Conservation (phyloP, 257 asterid species). For the Ilex asprella region DNA sequence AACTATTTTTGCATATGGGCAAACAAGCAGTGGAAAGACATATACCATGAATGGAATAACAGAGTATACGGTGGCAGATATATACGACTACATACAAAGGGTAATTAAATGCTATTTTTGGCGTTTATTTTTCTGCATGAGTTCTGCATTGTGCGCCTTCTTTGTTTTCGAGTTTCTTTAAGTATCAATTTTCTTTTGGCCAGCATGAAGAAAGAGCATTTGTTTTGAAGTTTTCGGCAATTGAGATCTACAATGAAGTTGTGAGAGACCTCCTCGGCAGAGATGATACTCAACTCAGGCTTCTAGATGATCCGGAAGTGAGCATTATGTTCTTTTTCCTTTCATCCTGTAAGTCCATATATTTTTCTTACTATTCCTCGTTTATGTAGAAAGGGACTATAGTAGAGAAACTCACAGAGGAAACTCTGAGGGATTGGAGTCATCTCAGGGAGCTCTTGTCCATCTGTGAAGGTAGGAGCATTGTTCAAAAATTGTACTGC, state of each 20-base stretch:
- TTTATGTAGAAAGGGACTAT: slow-evolving; percentile 74
- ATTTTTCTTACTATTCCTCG: slow-evolving; percentile 18
- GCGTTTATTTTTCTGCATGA: slow-evolving; percentile 1
- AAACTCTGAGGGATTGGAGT: slow-evolving; percentile 81
- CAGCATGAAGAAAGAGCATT: slow-evolving; percentile 97
- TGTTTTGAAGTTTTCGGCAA: slow-evolving; percentile 85
- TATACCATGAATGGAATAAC: slow-evolving; percentile 98
- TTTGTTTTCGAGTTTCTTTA: not conserved
- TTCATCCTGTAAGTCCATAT: slow-evolving; percentile 11
- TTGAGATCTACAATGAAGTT: slow-evolving; percentile 96
- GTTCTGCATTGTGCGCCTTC: not conserved
- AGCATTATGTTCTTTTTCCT: slow-evolving; percentile 21
- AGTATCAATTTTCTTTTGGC: slow-evolving; percentile 1
- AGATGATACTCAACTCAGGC: slow-evolving; percentile 70
- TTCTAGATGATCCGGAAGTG: slow-evolving; percentile 98
- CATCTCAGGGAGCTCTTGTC: slow-evolving; percentile 89
- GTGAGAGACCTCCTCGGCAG: slow-evolving; percentile 90
- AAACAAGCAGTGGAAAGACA: slow-evolving; percentile 99
- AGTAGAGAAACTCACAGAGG: slow-evolving; percentile 91
- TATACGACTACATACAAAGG: slow-evolving; percentile 39
- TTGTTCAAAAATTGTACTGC: not conserved
- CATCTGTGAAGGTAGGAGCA: slow-evolving; percentile 66
- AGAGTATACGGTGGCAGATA: slow-evolving; percentile 78
- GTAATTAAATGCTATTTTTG: slow-evolving; percentile 14
- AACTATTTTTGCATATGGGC: slow-evolving; percentile 96